Conservation (phyloP, 2,329 filamentous ascomycete species). For the Zalaria sp. region DNA sequence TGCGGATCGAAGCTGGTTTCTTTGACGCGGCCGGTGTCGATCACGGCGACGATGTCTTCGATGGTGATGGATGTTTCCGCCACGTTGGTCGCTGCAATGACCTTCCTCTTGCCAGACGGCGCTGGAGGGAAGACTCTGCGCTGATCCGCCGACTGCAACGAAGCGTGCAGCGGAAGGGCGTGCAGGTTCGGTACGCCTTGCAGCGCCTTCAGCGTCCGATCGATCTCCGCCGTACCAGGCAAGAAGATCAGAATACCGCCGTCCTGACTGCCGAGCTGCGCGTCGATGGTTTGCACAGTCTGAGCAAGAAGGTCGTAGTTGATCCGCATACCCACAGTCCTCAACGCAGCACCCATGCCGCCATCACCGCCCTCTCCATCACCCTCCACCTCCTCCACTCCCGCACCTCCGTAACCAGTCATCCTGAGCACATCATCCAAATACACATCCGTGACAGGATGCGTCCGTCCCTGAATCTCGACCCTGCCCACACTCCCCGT, state of each 20-base stretch:
- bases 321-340: conserved; percentile 54
- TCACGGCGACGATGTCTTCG: conserved; percentile 89
- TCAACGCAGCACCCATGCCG: conserved; percentile 24
- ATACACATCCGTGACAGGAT: conserved; percentile 79
- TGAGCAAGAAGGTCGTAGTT: conserved; percentile 80
- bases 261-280: conserved; percentile 54
- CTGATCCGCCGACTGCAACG: conserved; percentile 77
- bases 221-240: conserved; percentile 85
- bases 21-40: conserved; percentile 90
- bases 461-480: conserved; percentile 78
- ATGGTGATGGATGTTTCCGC: conserved; percentile 98
- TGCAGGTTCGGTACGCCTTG: conserved; percentile 53
- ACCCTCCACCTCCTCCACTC: conserved; percentile 28
- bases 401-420: conserved; percentile 47
- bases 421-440: conserved; percentile 74
- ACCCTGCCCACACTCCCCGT: conserved; percentile 52
- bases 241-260: conserved; percentile 94
- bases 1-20: conserved; percentile 87
- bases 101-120: conserved; percentile 70
- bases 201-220: conserved; percentile 58
- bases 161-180: conserved; percentile 81
- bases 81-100: conserved; percentile 91
- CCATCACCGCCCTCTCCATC: conserved; percentile 30
- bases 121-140: conserved; percentile 68
- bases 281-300: conserved; percentile 69